A percentile compares a stretch with the other conserved stretches of the same genome.
These are phyloP conservation scores for Linum trigynum DNA, from an alignment of 345 rosid genomes.

Conservation along the genomic window DNA sequence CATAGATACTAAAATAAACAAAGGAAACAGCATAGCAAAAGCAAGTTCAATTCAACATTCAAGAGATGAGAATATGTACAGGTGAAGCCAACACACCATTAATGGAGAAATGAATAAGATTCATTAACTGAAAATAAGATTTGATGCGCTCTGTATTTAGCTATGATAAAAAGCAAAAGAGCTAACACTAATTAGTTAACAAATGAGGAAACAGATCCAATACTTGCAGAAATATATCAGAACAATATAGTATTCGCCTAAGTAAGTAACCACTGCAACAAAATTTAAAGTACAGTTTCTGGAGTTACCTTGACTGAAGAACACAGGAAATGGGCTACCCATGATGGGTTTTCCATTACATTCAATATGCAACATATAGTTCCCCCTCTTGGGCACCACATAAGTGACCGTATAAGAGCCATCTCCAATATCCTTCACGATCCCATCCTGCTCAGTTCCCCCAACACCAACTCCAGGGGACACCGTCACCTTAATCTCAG, in stretches of 20 bases:
- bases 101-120: neutral
- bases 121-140: neutral
- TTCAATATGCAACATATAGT: constrained; percentile 86
- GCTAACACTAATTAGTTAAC: neutral
- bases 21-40: neutral
- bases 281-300: neutral
- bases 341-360: constrained; percentile 78
- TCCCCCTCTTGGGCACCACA: constrained; percentile 94
- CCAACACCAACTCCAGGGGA: constrained; percentile 92
- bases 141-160: neutral
- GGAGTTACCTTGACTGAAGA: constrained; percentile 80
- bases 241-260: neutral
- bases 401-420: constrained; percentile 82
- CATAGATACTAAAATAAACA: neutral
- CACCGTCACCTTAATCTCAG: constrained; percentile 62
- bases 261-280: neutral
- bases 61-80: neutral
- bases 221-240: neutral
- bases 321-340: constrained; percentile 98
- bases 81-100: neutral
- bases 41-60: neutral
- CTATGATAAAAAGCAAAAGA: neutral
- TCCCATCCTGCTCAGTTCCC: constrained; percentile 83
- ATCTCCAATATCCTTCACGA: constrained; percentile 88
- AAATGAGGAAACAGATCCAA: neutral